Base-by-base conservation (phyloP, 2,329 filamentous ascomycete genomes). In the Xylariaceae sp. region DNA sequence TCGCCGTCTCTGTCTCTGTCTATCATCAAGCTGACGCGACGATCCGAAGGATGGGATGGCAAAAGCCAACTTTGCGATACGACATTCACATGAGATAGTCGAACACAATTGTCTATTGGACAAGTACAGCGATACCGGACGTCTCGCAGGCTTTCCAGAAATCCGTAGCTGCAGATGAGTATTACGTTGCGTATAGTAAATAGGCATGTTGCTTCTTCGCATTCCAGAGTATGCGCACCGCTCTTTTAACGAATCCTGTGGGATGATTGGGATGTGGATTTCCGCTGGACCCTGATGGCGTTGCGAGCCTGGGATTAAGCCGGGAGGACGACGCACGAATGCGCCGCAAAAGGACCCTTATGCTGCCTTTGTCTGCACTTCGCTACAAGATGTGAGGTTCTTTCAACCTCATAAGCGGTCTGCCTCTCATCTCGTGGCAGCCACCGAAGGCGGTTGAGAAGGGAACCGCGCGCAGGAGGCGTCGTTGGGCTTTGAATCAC, bases 241-340 rank as follows among this genome's bases (percentile, higher is more conserved):
- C 19, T 55, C 31, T 26, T 52, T 16, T 23, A 44, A 6, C 8
- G 12, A 58, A 48, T 49, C 55, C 49, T 54, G 36, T 37, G 56
- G 56, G 56, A 58, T 55, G 56, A 39, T 29, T 29, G 23, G 16
- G 36, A 55, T 36, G 41, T 28, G 21, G 9, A 9, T 6, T 36
- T 46, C 36, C 24, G 29, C 16, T 11, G 41, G 24, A 34, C 28
- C 19, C 45, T 39, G 21, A 40, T 44, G 40, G 36, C 19, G n/a
- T 31, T 29, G 47, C 29, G 29, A 52, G 31, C 19, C 31, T 24
- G 23, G 23, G 29, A 43, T 44, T n/a, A 33, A 16, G 24, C 16
- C 55, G 36, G 46, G 40, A 41, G 37, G 33, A 53, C 41, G 45
- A 21, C 23, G 41, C 46, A 39, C 36, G 14, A 26, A 31, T 29